These are phyloP conservation scores for Neofusicoccum kwambonambiense DNA, from an alignment of 2,329 filamentous ascomycete species.

Conservation along the genomic window DNA sequence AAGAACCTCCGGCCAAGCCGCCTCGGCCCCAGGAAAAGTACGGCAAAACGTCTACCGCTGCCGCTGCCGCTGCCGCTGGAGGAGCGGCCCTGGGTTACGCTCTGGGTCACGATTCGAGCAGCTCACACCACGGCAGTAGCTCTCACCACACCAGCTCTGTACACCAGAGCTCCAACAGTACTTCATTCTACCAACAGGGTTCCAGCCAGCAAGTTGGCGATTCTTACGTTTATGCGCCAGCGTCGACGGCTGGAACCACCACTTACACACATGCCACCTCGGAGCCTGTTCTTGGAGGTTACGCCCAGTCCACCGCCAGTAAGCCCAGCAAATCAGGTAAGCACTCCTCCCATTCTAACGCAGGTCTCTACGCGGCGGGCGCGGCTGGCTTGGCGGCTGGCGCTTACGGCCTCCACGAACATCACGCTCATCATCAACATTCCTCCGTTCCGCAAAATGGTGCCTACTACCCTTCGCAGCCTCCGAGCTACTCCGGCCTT, in stretches of 20 bases:
- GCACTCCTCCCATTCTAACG: slow-evolving; percentile 43
- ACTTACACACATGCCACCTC: slow-evolving; percentile 23
- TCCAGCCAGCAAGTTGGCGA: slow-evolving; percentile 19
- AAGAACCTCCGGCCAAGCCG: slow-evolving; percentile 34
- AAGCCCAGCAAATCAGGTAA: slow-evolving; percentile 43
- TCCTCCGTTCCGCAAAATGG: slow-evolving; percentile 26
- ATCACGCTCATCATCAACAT: slow-evolving; percentile 34
- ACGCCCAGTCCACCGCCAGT: slow-evolving; percentile 33
- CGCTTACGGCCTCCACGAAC: slow-evolving; percentile 45
- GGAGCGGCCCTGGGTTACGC: slow-evolving; percentile 46
- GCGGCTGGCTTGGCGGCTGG: slow-evolving; percentile 47
- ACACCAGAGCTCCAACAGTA: slow-evolving; percentile 14
- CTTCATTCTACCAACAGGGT: slow-evolving; percentile 30
- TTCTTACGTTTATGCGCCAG: background rate
- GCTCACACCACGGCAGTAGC: slow-evolving; percentile 22
- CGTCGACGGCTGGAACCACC: background rate
- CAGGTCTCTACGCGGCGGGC: slow-evolving; percentile 47
- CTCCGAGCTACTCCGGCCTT: background rate
- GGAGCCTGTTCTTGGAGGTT: slow-evolving; percentile 25
- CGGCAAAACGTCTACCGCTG: slow-evolving; percentile 35
- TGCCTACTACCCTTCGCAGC: background rate
- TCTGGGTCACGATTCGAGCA: slow-evolving; percentile 28
- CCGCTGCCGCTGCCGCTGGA: slow-evolving; percentile 36
- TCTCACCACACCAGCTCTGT: slow-evolving; percentile 16
- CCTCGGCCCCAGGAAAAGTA: slow-evolving; percentile 26